These are phyloP conservation scores for Arthromyces matolae DNA, from an alignment of 768 basidiomycete species.

Conservation along the genomic window DNA sequence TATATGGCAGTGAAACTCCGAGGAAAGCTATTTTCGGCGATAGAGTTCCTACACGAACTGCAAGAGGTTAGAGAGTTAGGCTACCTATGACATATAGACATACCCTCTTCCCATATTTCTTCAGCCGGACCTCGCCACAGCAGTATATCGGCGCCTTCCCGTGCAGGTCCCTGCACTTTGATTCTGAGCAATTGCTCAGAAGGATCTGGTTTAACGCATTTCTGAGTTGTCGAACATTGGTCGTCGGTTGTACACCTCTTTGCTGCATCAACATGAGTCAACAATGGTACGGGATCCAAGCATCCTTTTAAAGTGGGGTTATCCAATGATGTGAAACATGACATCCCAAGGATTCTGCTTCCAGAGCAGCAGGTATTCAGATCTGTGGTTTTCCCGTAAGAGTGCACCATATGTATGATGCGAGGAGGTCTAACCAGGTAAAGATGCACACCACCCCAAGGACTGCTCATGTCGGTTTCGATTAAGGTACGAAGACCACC, in stretches of 20 bases:
- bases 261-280: constrained; percentile 30
- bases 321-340: constrained; percentile 44
- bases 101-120: constrained; percentile 69
- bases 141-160: constrained; percentile 37
- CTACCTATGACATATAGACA: constrained; percentile 10
- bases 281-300: constrained; percentile 53
- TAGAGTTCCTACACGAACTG: constrained; percentile 53
- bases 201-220: constrained; percentile 51
- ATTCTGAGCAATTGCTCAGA: constrained; percentile 56
- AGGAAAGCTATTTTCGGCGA: constrained; percentile 40
- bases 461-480: constrained; percentile 9
- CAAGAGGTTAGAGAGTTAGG: background rate
- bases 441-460: constrained; percentile 63
- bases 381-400: too few relatives aligned
- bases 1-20: constrained; percentile 39
- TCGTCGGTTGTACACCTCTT: constrained; percentile 38
- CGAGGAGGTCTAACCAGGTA: constrained; percentile 7
- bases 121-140: constrained; percentile 70
- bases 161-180: constrained; percentile 29
- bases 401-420: constrained; percentile 21
- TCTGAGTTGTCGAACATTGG: constrained; percentile 28
- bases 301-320: constrained; percentile 37
- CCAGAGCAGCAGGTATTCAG: constrained; percentile 7
- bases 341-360: constrained; percentile 8
- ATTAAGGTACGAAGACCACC: constrained; percentile 47